Evolutionary conservation across 2,329 filamentous ascomycete genomes (phyloP).

Genomic region (Clonostachys rosea): DNA sequence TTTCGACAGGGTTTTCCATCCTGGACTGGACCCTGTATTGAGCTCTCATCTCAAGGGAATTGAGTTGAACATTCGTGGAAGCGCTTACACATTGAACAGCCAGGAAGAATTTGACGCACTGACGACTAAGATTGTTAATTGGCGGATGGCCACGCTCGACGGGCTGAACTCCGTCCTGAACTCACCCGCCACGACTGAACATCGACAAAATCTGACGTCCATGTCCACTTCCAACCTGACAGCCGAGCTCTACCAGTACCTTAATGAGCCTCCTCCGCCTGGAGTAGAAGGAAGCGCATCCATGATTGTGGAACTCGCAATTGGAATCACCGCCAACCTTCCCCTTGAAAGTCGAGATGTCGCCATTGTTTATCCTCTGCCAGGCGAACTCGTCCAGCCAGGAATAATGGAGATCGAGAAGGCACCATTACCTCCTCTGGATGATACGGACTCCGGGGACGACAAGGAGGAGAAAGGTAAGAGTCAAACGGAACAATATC

Average conservation of each 20-base stretch:
- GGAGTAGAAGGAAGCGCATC: slow-evolving; percentile 84
- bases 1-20: slow-evolving; percentile 90
- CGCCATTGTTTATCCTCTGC: slow-evolving; percentile 77
- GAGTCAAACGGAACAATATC: slow-evolving; percentile 22
- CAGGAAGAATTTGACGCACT: slow-evolving; percentile 88
- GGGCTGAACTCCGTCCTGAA: slow-evolving; percentile 72
- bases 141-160: slow-evolving; percentile 90
- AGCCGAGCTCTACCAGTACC: slow-evolving; percentile 65
- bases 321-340: slow-evolving; percentile 80
- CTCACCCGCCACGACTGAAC: slow-evolving; percentile 58
- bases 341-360: slow-evolving; percentile 91
- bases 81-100: slow-evolving; percentile 67
- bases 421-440: slow-evolving; percentile 52
- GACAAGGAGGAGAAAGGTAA: slow-evolving; percentile 38
- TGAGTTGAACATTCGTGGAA: slow-evolving; percentile 79
- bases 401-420: slow-evolving; percentile 88
- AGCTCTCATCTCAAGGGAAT: slow-evolving; percentile 79
- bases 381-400: slow-evolving; percentile 65
- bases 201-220: slow-evolving; percentile 65
- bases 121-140: slow-evolving; percentile 81
- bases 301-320: slow-evolving; percentile 89
- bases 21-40: slow-evolving; percentile 71
- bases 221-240: slow-evolving; percentile 65
- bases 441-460: slow-evolving; percentile 31
- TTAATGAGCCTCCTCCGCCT: slow-evolving; percentile 71